phyloP scores from a whole-genome alignment of 331 rosid species.

The Pyrus hybrid region DNA sequence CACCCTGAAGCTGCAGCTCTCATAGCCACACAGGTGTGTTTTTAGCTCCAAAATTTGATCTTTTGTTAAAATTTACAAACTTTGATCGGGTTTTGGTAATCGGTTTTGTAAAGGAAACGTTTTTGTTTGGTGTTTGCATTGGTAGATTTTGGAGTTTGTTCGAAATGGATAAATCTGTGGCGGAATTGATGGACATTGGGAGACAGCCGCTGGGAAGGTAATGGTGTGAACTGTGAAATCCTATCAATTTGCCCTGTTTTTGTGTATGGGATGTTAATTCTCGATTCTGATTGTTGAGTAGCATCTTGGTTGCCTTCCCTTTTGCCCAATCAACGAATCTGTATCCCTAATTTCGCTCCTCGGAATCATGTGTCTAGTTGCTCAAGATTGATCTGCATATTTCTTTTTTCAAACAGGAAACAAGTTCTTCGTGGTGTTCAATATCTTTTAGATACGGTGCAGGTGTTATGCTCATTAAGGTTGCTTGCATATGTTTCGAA shows the following conservation, averaged over 20 bases:
- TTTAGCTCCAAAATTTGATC: background rate
- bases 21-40: slow-evolving; percentile 66
- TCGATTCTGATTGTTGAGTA: too few species aligned
- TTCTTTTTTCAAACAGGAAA: slow-evolving; percentile 43
- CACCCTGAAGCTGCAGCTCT: slow-evolving; percentile 77
- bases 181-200: slow-evolving; percentile 65
- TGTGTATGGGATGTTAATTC: background rate
- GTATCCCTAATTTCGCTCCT: background rate
- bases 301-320: too few species aligned
- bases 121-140: background rate
- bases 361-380: background rate
- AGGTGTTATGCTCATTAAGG: slow-evolving; percentile 34
- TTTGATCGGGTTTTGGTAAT: background rate
- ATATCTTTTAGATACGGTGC: slow-evolving; percentile 63
- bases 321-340: too few species aligned
- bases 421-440: slow-evolving; percentile 91
- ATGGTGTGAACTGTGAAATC: background rate
- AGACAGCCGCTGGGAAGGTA: slow-evolving; percentile 68
- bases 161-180: slow-evolving; percentile 75
- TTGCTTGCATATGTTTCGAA: background rate
- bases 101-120: background rate
- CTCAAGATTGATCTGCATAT: background rate
- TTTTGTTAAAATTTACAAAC: background rate
- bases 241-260: background rate
- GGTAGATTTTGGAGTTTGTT: slow-evolving; percentile 73